These are phyloP conservation scores for Colletotrichum trifolii DNA, from an alignment of 2,329 filamentous ascomycete species.

Conservation along the genomic window DNA sequence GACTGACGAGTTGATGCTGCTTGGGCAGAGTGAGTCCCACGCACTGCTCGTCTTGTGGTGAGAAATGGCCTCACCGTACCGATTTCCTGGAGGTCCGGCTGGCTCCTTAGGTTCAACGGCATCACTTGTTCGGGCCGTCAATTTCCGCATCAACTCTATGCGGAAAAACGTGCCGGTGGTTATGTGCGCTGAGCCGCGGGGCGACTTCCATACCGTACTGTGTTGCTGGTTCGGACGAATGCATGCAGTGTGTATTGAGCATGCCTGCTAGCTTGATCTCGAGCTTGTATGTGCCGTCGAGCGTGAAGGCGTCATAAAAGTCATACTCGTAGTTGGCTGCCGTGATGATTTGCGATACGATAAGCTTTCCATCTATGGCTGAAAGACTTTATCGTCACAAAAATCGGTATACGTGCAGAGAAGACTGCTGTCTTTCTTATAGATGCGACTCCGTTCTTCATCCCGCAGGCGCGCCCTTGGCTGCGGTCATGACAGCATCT, in stretches of 20 bases:
- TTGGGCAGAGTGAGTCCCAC: slow-evolving; percentile 58
- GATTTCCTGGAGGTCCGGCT: too few relatives aligned
- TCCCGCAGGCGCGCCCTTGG: slow-evolving; percentile 73
- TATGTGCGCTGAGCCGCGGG: slow-evolving; percentile 63
- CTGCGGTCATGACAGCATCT: slow-evolving; percentile 69
- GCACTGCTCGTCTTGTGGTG: slow-evolving; percentile 29
- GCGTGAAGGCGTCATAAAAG: slow-evolving; percentile 52
- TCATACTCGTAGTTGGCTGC: slow-evolving; percentile 82
- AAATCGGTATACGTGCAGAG: slow-evolving; percentile 83
- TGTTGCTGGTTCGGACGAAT: slow-evolving; percentile 44
- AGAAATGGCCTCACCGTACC: slow-evolving; percentile 69
- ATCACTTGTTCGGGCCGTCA: slow-evolving; percentile 67
- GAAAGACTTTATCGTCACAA: slow-evolving; percentile 77
- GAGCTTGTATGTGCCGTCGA: slow-evolving; percentile 74
- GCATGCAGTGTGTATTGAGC: slow-evolving; percentile 55
- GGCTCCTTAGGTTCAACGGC: slow-evolving; percentile 77
- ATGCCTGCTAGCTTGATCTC: slow-evolving; percentile 66
- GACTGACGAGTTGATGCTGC: slow-evolving; percentile 60
- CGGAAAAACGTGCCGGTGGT: slow-evolving; percentile 68
- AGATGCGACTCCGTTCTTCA: slow-evolving; percentile 82
- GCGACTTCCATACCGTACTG: slow-evolving; percentile 62
- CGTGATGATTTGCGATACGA: slow-evolving; percentile 80
- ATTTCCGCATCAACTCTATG: slow-evolving; percentile 47
- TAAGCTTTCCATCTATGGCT: slow-evolving; percentile 77
- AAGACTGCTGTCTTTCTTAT: slow-evolving; percentile 80